phyloP scores from a whole-genome alignment of 2,329 filamentous ascomycete genomes.

The Fusarium torulosum region DNA sequence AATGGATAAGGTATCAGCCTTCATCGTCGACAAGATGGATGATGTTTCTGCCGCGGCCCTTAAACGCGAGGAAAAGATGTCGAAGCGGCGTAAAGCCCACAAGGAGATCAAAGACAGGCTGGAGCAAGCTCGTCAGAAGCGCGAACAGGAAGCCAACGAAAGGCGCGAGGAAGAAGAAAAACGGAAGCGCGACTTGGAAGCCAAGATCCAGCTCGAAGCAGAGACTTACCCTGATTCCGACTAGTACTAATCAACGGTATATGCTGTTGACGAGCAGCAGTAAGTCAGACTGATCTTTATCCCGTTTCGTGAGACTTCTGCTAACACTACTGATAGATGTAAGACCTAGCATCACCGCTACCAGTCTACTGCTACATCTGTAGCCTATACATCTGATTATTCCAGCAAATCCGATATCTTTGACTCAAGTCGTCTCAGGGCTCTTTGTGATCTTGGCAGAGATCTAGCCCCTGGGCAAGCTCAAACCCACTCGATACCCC shows the following conservation, averaged over 20 bases:
- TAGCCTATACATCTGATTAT: neutral
- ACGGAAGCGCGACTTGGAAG: neutral
- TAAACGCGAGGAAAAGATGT: neutral
- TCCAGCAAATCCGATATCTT: neutral
- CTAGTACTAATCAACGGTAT: neutral
- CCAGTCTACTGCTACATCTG: neutral
- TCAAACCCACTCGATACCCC: neutral
- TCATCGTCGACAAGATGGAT: constrained; percentile 34
- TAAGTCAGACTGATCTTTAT: neutral
- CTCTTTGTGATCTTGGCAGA: neutral
- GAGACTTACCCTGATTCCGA: neutral
- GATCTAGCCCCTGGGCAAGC: neutral
- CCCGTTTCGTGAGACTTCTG: neutral
- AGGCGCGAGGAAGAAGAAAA: neutral
- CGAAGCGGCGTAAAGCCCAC: no score
- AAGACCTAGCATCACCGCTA: neutral
- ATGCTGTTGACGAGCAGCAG: neutral
- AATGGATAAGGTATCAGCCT: constrained; percentile 57
- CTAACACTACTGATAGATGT: neutral
- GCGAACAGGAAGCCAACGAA: neutral
- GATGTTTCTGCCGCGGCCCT: neutral
- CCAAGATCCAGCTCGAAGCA: neutral
- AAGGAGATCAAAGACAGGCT: neutral
- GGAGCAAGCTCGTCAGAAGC: neutral
- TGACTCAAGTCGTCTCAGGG: neutral